Evolutionary conservation across 208 protist species (phyloP).

Genomic region (Jaenimonas drosophilae): DNA sequence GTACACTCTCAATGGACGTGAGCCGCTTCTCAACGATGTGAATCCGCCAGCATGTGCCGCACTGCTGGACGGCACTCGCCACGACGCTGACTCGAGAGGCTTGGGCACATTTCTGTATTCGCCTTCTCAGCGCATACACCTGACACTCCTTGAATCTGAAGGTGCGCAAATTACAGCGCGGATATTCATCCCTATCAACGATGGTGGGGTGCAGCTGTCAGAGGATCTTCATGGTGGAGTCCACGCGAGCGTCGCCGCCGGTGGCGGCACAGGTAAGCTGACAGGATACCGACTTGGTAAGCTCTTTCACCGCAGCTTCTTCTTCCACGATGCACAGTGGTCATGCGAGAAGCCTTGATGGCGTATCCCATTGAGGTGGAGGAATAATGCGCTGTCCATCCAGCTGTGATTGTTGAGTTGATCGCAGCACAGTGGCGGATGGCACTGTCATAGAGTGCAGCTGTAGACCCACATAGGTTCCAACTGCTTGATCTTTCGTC

Average conservation of each 20-base stretch:
- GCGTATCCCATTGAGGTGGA: too few species aligned
- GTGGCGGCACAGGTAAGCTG: not conserved
- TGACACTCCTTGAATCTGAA: slow-evolving; percentile 48
- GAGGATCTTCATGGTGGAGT: not conserved
- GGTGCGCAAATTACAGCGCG: slow-evolving; percentile 62
- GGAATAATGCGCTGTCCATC: too few species aligned
- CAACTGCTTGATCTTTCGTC: too few species aligned
- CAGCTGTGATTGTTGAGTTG: too few species aligned
- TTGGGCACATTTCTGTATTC: slow-evolving; percentile 53
- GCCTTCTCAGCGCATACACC: slow-evolving; percentile 32
- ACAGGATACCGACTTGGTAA: too few species aligned
- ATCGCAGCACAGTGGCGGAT: too few species aligned
- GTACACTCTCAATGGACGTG: slow-evolving; percentile 69
- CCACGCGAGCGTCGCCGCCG: not conserved
- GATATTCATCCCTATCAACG: slow-evolving; percentile 37
- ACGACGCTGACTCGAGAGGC: slow-evolving; percentile 20
- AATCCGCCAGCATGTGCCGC: slow-evolving; percentile 31
- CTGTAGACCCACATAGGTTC: too few species aligned
- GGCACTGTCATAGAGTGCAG: too few species aligned
- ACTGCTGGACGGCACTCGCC: slow-evolving; percentile 3
- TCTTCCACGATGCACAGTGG: too few species aligned
- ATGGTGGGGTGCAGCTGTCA: not conserved
- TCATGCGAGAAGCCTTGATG: too few species aligned
- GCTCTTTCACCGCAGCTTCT: too few species aligned
- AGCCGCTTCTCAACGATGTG: slow-evolving; percentile 50